Percentiles rank a stretch among this genome's conserved stretches.
phyloP scores from a whole-genome alignment of 2,329 filamentous ascomycete genomes.

The Talaromyces sp. region DNA sequence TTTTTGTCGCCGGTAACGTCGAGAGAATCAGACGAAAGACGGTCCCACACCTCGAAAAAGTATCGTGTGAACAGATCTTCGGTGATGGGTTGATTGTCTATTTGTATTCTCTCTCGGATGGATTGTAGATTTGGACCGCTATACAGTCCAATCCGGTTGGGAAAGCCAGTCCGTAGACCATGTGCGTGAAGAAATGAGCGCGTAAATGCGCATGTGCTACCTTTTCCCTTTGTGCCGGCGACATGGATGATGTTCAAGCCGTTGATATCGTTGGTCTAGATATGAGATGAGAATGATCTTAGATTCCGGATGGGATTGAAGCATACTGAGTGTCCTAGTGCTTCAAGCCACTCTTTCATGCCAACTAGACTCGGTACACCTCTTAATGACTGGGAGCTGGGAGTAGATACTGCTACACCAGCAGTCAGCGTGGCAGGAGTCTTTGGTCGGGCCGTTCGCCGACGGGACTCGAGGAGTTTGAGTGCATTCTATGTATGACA shows the following conservation, averaged over 20 bases:
- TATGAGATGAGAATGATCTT: constrained; percentile 11
- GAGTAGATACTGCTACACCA: not conserved
- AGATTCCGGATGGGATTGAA: not conserved
- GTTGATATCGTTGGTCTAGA: constrained; percentile 49
- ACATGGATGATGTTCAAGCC: constrained; percentile 68
- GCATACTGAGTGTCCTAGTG: constrained; percentile 33
- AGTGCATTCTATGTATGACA: constrained; percentile 26
- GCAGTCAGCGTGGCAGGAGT: constrained; percentile 1
- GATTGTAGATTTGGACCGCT: constrained; percentile 32
- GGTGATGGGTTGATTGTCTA: constrained; percentile 31
- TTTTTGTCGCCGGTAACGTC: constrained; percentile 14
- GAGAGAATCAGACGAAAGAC: constrained; percentile 31
- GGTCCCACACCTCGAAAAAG: constrained; percentile 36
- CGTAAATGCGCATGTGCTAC: constrained; percentile 66
- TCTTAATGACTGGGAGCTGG: constrained; percentile 21
- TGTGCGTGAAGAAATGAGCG: constrained; percentile 52
- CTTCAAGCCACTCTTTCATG: constrained; percentile 35
- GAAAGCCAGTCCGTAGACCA: constrained; percentile 29
- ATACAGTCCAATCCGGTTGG: constrained; percentile 21
- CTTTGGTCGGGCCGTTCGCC: constrained; percentile 25
- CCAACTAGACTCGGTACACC: constrained; percentile 32
- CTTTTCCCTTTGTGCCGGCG: constrained; percentile 75
- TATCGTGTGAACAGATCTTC: constrained; percentile 25
- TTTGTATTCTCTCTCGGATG: constrained; percentile 40
- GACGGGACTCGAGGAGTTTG: constrained; percentile 26